Evolutionary conservation across 305 asterid genomes (phyloP), one percentile per base, ranked within the genome.

Genomic region (Plantago lanceolata): DNA sequence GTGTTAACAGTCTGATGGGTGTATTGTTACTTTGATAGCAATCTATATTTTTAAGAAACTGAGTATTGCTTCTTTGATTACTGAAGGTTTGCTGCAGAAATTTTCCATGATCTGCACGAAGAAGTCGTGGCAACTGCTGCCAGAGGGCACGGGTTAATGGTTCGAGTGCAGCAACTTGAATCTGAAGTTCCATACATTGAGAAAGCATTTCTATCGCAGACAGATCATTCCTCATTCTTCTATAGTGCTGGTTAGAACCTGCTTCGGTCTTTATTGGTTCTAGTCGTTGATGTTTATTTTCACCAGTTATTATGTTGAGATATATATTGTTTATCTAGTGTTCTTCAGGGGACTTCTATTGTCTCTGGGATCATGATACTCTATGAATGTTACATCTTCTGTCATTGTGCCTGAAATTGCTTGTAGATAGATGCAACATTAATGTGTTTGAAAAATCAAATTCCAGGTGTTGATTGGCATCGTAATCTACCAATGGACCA

Each of bases 1-100:
- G 0, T 13, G 43, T 8, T 6, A n/a, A 24, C 47, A 29, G n/a
- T 35, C 21, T 57, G 26, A 15, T 54, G 57, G 55, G 8, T 13
- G 2, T 49, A 13, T 24, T 45, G 15, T 45, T n/a, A n/a, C n/a
- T n/a, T n/a, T n/a, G n/a, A n/a, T n/a, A 13, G 20, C 48, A 16
- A 44, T 40, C 14, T 43, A 33, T 35, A 35, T 44, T 45, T 19
- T 31, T 56, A 53, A 62, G 16, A 69, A 64, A 57, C 72, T 61
- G 3, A 59, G 68, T 61, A 64, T 58, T 53, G 70, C 71, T 59
- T 45, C 68, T 75, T 73, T 75, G 69, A 73, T 66, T 68, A 15
- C 71, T 79, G 78, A 76, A 94, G 99, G 90, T 94, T 90, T 84
- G 99, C 99, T 28, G 95, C 97, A 2, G 95, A 86, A 79, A 78